phyloP scores from a whole-genome alignment of 257 asterid genomes.

The Scutellaria baicalensis region DNA sequence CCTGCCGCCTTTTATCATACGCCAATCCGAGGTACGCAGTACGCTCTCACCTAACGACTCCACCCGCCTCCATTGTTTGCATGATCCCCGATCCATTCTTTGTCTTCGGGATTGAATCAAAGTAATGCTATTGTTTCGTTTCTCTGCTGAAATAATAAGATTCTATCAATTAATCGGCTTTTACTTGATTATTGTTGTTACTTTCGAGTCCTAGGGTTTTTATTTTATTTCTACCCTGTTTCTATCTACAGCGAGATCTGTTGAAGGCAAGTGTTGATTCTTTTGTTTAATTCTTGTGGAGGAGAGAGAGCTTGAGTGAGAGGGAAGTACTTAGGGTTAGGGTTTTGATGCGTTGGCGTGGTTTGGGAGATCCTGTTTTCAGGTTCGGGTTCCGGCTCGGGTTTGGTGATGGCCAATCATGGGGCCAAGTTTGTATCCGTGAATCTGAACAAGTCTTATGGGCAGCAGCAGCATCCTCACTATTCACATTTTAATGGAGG shows the following conservation, averaged over 20 bases:
- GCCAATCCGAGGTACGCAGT: slow-evolving; percentile 54
- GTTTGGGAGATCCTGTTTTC: slow-evolving; percentile 34
- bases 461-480: slow-evolving; percentile 57
- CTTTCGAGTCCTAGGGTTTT: slow-evolving; percentile 26
- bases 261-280: slow-evolving; percentile 16
- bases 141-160: slow-evolving; percentile 2
- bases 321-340: slow-evolving; percentile 26
- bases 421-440: slow-evolving; percentile 79
- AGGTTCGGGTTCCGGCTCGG: slow-evolving; percentile 29
- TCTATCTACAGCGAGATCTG: slow-evolving; percentile 38
- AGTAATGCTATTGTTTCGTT: background rate
- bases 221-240: background rate
- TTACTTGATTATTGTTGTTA: background rate
- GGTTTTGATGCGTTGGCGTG: slow-evolving; percentile 72
- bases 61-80: background rate
- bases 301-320: slow-evolving; percentile 23
- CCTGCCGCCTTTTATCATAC: slow-evolving; percentile 39
- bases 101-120: background rate
- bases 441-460: slow-evolving; percentile 85
- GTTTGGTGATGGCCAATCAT: slow-evolving; percentile 78
- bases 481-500: slow-evolving; percentile 41
- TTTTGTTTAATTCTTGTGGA: slow-evolving; percentile 12
- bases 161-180: background rate
- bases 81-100: slow-evolving; percentile 22
- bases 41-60: slow-evolving; percentile 21